These are phyloP conservation scores for Colletotrichum shisoi DNA, from an alignment of 2,329 filamentous ascomycete species.

Conservation along the genomic window DNA sequence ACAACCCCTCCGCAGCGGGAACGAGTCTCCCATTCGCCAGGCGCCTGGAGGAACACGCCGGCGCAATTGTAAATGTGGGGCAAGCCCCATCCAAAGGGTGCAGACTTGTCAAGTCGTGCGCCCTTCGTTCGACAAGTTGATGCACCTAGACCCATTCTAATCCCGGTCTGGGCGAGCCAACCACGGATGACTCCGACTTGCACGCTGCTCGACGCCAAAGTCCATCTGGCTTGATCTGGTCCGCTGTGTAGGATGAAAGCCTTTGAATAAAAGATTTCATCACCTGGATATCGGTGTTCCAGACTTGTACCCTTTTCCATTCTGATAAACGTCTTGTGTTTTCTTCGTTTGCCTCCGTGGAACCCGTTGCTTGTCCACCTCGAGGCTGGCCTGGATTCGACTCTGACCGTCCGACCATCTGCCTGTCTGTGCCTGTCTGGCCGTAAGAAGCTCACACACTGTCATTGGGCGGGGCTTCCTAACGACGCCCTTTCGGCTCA, in stretches of 20 bases:
- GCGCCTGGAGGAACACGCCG: background rate
- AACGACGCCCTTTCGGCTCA: conserved; percentile 22
- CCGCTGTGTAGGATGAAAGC: conserved; percentile 9
- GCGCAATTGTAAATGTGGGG: conserved; percentile 28
- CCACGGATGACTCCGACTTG: conserved; percentile 36
- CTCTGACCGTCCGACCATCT: conserved; percentile 14
- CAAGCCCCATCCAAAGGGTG: conserved; percentile 33
- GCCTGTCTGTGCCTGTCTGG: background rate
- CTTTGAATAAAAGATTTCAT: conserved; percentile 37
- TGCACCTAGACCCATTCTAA: conserved; percentile 37
- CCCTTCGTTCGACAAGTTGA: conserved; percentile 37
- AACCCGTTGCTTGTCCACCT: conserved; percentile 25
- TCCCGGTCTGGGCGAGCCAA: conserved; percentile 32
- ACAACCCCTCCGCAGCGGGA: conserved; percentile 25
- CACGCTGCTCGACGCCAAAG: conserved; percentile 22
- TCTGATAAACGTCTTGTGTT: conserved; percentile 37
- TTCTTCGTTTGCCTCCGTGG: conserved; percentile 34
- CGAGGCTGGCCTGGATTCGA: conserved; percentile 12
- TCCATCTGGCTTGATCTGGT: conserved; percentile 31
- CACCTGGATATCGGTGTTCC: conserved; percentile 15
- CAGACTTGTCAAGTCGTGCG: conserved; percentile 37
- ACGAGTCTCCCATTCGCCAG: conserved; percentile 11
- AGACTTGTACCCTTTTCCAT: conserved; percentile 22
- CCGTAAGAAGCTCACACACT: conserved; percentile 20
- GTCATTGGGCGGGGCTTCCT: conserved; percentile 29